Base-by-base conservation (phyloP, 495 filamentous ascomycete species). In the Xylaria nigripes region DNA sequence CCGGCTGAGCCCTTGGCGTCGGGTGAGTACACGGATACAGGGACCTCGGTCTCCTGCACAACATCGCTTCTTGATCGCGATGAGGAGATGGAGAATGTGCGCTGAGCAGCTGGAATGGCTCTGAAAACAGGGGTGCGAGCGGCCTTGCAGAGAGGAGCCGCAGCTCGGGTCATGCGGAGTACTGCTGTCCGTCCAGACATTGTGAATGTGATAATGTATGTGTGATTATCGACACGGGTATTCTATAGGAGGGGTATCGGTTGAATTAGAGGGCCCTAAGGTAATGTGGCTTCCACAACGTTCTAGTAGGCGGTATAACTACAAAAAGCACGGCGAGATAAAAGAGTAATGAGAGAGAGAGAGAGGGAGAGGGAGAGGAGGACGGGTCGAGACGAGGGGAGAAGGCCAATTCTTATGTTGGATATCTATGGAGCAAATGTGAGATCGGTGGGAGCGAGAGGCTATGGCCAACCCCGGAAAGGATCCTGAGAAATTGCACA, bases 21-120 rank as follows among this genome's bases (percentile, higher is more conserved):
- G 6, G 69, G 64, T 27, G 60, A 68, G 64, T 77, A 77, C 29
- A 75, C 68, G 13, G 74, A 70, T 24, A 77, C 74, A 32, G 74
- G 74, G 10, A 77, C 63, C 57, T 76, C 74, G 23, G 70, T 75
- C 66, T 77, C 74, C 61, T 70, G 70, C 55, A 77, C 70, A 0
- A 77, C 74, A 48, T 73, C 72, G 49, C 50, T 66, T 52, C 53
- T 65, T 25, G 48, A 16, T 29, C 64, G 57, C 12, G 49, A 27
- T 21, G 56, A 36, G 3, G 71, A 68, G 48, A 73, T 55, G 32
- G 52, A 71, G 50, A 72, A 61, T 32, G 59, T 59, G 51, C 67
- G 57, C 41, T 64, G 66, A 23, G 72, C 70, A 3, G 68, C 62
- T 44, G 67, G 65, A 52, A 72, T 67, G 48, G 68, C 63, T 48